These are phyloP conservation scores for Yamadazyma sp. DNA, from an alignment of 1,139 yeast genomes.

Conservation along the genomic window DNA sequence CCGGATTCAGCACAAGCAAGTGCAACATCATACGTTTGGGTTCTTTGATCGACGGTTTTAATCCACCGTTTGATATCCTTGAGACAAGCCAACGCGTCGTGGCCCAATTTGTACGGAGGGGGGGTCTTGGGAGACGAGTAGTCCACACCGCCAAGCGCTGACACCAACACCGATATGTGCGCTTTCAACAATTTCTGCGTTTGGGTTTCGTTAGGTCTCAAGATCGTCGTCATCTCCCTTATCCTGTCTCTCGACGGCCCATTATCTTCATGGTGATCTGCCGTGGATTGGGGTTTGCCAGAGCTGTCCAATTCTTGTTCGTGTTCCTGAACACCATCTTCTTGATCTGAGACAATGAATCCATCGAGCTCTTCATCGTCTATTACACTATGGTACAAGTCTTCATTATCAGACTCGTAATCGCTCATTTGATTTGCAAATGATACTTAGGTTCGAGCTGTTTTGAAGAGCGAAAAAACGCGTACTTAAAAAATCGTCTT, in stretches of 20 bases:
- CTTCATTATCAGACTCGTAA: slow-evolving; percentile 12
- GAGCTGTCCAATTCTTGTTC: background rate
- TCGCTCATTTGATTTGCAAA: background rate
- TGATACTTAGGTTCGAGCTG: background rate
- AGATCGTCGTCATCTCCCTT: slow-evolving; percentile 25
- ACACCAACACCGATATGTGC: slow-evolving; percentile 68
- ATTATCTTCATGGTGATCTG: background rate
- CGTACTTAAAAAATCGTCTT: background rate
- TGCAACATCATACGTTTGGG: slow-evolving; percentile 75
- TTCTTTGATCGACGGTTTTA: slow-evolving; percentile 74
- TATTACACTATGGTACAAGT: slow-evolving; percentile 7
- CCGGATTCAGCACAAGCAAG: slow-evolving; percentile 84
- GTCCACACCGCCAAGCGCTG: slow-evolving; percentile 84
- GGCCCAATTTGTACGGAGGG: slow-evolving; percentile 74
- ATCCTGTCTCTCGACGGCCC: slow-evolving; percentile 23
- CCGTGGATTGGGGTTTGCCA: slow-evolving; percentile 5
- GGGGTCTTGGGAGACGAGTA: slow-evolving; percentile 43
- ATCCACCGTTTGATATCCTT: slow-evolving; percentile 90
- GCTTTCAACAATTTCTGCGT: slow-evolving; percentile 55
- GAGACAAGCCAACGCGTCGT: slow-evolving; percentile 86
- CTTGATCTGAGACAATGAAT: slow-evolving; percentile 14
- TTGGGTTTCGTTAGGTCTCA: slow-evolving; percentile 38
- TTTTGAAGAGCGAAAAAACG: background rate
- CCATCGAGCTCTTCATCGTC: slow-evolving; percentile 11
- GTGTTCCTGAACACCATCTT: background rate